phyloP scores from a whole-genome alignment of 208 protist genomes.

The Vickermania spadyakhi region DNA sequence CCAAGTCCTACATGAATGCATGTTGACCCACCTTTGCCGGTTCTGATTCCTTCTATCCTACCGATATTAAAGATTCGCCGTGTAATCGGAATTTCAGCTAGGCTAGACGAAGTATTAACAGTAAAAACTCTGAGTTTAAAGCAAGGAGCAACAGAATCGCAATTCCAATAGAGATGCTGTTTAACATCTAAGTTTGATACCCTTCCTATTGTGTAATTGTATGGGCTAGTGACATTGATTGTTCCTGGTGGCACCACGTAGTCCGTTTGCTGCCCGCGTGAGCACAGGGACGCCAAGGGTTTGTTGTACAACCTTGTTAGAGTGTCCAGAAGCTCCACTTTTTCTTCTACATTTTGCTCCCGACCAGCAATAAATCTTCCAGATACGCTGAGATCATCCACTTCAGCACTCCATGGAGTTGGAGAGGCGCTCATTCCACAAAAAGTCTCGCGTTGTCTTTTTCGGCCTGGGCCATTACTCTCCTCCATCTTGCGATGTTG shows the following conservation, averaged over 20 bases:
- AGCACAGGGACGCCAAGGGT: conserved; percentile 44
- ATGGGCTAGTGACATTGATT: conserved; percentile 68
- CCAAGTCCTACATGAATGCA: background rate
- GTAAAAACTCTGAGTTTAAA: too few species aligned
- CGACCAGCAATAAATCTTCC: conserved; percentile 41
- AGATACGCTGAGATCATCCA: conserved; percentile 14
- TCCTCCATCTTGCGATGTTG: background rate
- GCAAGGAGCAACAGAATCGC: background rate
- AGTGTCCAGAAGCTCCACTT: conserved; percentile 43
- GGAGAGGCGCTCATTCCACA: conserved; percentile 47
- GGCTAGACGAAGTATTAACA: too few species aligned
- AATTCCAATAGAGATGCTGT: conserved; percentile 36
- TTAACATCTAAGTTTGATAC: conserved; percentile 25
- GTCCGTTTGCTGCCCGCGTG: conserved; percentile 60
- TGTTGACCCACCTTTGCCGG: background rate
- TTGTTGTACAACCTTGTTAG: conserved; percentile 50
- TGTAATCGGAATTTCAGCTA: background rate
- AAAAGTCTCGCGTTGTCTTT: too few species aligned
- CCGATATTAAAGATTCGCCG: background rate
- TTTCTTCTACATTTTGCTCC: conserved; percentile 53
- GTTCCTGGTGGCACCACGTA: conserved; percentile 46
- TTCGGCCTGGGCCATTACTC: too few species aligned
- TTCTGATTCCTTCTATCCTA: background rate
- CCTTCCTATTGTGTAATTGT: conserved; percentile 16
- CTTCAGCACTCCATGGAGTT: conserved; percentile 45